Conservation (phyloP, 2,329 filamentous ascomycete genomes). For the Hymenoscyphus repandus region DNA sequence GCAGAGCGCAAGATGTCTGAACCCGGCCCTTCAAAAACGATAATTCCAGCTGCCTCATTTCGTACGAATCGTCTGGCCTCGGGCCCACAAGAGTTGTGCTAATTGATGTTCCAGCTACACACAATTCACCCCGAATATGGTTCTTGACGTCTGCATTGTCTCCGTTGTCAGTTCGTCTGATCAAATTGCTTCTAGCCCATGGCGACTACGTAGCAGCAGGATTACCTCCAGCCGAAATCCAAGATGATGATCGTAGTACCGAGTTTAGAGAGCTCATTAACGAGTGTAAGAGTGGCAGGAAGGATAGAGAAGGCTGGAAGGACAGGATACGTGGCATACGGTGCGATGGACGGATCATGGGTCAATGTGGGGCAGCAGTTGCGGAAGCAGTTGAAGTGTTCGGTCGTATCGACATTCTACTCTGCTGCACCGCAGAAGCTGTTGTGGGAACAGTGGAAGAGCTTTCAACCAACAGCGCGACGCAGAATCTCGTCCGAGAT, state of each 20-base stretch:
- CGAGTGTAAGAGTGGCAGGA: constrained; percentile 57
- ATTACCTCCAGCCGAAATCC: constrained; percentile 71
- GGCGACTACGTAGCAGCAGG: constrained; percentile 88
- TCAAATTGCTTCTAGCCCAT: constrained; percentile 77
- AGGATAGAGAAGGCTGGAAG: constrained; percentile 72
- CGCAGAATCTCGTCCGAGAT: constrained; percentile 74
- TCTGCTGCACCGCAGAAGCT: constrained; percentile 73
- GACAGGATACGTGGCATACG: constrained; percentile 65
- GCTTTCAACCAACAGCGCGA: constrained; percentile 65
- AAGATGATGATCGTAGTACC: constrained; percentile 67
- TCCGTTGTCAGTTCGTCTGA: constrained; percentile 76
- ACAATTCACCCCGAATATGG: constrained; percentile 82
- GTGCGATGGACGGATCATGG: constrained; percentile 50
- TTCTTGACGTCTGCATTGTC: constrained; percentile 83
- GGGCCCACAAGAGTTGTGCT: constrained; percentile 3
- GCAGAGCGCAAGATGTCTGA: constrained; percentile 43
- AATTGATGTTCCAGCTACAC: constrained; percentile 39
- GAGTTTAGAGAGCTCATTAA: constrained; percentile 78
- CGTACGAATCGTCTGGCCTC: constrained; percentile 17
- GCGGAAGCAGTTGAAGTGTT: constrained; percentile 82
- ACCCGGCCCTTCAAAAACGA: constrained; percentile 33
- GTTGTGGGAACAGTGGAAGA: constrained; percentile 91
- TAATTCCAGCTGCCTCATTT: constrained; percentile 26
- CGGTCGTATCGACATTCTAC: constrained; percentile 80
- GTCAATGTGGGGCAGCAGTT: constrained; percentile 57